Base-by-base conservation (phyloP, 257 asterid species). In the Scutellaria barbata region DNA sequence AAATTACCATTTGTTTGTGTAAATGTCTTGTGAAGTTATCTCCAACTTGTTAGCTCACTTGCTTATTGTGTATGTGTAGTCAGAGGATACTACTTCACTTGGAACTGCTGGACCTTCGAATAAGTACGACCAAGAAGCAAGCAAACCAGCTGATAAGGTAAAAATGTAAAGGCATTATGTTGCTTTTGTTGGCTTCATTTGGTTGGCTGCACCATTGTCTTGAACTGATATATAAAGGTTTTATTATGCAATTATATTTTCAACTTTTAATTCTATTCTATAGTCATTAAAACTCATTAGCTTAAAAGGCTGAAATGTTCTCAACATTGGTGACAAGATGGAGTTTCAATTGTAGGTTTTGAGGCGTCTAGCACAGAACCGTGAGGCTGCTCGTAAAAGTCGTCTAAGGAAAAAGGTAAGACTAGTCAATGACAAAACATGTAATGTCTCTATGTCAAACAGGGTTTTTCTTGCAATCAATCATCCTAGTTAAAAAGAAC, bases 371-470 rank as follows among this genome's bases (percentile, higher is more conserved):
- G 96, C 97, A 35, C 99, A 94, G 81, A 91, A 94, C 81, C 97
- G 99, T 1, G 96, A 94, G 80, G 96, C 97, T 78, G 97, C 99
- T 80, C 95, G 95, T 58, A 91, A 91, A 81, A 87, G 97, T 76
- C 99, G 96, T 70, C 78, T 79, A 4, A 61, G 84, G 64, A 82
- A 82, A 68, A 79, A 79, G 84, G 87, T 79, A 57, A 11, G 37
- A 53, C 3, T 14, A 41, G 22, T 37, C 45, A 12, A 17, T 58
- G 33, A 1, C n/a, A 66, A 42, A 22, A 66, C 53, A n/a, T 14
- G 13, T 22, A n/a, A n/a, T 56, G 8, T 12, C 16, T 14, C 56
- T 53, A 41, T 35, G 10, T 8, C 14, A 16, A 58, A 13, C 20
- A 30, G 25, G 25, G 25, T 1, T 22, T 3, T 16, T 13, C 35